Percentiles rank a stretch among this genome's conserved stretches.
Conservation (phyloP, 495 filamentous ascomycete genomes). For the Geoglossum glabrum region DNA sequence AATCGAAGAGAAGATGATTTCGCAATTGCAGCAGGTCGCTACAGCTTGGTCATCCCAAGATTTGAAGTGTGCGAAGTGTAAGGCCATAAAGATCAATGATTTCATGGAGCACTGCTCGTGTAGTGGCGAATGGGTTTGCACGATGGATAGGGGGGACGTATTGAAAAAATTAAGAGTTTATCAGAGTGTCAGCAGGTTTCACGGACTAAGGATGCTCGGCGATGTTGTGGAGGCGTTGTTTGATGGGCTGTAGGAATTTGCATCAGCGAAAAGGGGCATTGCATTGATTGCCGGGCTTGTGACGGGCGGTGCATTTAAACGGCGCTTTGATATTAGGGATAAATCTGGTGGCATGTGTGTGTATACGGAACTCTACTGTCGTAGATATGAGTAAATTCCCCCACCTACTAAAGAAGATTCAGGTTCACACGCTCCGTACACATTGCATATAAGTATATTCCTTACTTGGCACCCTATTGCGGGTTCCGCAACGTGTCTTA, state of each 20-base stretch:
- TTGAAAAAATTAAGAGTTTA: constrained; percentile 44
- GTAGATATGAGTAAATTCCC: too few species aligned
- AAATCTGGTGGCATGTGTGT: neutral
- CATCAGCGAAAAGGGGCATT: constrained; percentile 1
- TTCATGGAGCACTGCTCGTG: constrained; percentile 96
- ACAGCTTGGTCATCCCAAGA: constrained; percentile 80
- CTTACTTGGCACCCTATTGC: too few species aligned
- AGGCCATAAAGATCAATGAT: constrained; percentile 54
- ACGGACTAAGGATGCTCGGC: constrained; percentile 61
- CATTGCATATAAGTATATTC: too few species aligned
- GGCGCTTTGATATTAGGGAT: neutral
- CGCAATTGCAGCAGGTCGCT: constrained; percentile 49
- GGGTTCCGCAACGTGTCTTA: too few species aligned
- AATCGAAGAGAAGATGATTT: constrained; percentile 70
- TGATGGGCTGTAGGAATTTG: neutral
- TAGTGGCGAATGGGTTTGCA: constrained; percentile 62
- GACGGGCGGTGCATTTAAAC: neutral
- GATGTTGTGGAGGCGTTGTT: constrained; percentile 37
- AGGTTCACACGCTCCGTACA: too few species aligned
- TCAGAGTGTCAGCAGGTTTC: constrained; percentile 52
- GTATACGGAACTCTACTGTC: too few species aligned
- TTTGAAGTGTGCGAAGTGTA: constrained; percentile 58
- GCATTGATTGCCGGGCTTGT: neutral
- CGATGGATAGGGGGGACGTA: constrained; percentile 47
- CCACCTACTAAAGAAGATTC: too few species aligned